Base-by-base conservation (phyloP, 2,329 filamentous ascomycete genomes). In the Xylaria polymorpha region DNA sequence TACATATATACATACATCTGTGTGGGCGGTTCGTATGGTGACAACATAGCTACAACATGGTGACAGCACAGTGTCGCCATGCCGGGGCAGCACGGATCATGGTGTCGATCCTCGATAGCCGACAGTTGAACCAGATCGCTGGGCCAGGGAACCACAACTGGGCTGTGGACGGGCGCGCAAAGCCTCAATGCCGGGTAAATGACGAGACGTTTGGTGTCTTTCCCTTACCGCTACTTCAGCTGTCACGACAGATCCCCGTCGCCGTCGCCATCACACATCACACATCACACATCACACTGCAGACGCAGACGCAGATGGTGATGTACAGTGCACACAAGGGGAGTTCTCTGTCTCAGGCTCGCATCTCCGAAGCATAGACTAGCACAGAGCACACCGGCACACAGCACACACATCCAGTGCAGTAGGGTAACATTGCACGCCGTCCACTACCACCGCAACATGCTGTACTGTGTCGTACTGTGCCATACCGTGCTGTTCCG, bases 111-210 rank as follows among this genome's bases (percentile, higher is more conserved):
- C 72, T 71, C 71, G 76, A 77, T 77, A 77, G 70, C 75, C 75
- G 76, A 71, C 71, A 74, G 74, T 69, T 74, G 74, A 76, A 73
- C 75, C 76, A 77, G 76, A 77, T 77, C 75, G 75, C 70, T 67
- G 76, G 76, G 76, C 71, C 71, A 58, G 48, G 56, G 64, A 67
- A 71, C 70, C 64, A 68, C 48, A 68, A 57, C 44, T 61, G 53
- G 44, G 62, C 46, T 15, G 56, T 55, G 64, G 59, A 43, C 58
- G 64, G 65, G 60, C 56, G 56, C 55, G 57, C 46, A 48, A 63
- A 58, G 60, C 41, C 39, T 35, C 43, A 32, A 39, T 65, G 61
- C 32, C 61, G 66, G 55, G 55, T 64, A 50, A 51, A 55, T 61
- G 65, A 69, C 59, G 59, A 69, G 67, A 63, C 64, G 64, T 62